These are phyloP conservation scores for Abelmoschus esculentus DNA, from an alignment of 345 rosid genomes.

Conservation along the genomic window DNA sequence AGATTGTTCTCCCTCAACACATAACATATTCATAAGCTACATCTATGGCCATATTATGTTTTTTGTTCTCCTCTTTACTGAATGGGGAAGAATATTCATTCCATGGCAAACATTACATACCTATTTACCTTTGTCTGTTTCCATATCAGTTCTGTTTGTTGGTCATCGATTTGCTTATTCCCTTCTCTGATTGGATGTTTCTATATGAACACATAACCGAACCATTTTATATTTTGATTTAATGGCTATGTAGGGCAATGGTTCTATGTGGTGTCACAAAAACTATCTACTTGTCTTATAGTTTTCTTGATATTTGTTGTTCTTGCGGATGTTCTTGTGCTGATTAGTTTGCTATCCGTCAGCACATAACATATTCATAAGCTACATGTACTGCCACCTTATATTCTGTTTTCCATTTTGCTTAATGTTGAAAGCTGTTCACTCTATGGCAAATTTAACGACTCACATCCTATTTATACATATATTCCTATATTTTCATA, in stretches of 20 bases:
- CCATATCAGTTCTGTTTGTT: background rate
- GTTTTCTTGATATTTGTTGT: background rate
- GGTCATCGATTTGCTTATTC: background rate
- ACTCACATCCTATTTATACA: background rate
- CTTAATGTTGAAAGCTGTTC: background rate
- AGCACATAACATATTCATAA: slow-evolving; percentile 6
- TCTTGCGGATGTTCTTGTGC: slow-evolving; percentile 5
- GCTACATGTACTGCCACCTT: background rate
- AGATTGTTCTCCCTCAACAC: background rate
- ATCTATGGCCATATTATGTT: background rate
- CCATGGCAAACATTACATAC: background rate
- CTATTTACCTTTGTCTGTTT: background rate
- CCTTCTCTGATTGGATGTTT: background rate
- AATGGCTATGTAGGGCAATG: too few species aligned
- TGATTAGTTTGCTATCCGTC: background rate
- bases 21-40: slow-evolving; percentile 9
- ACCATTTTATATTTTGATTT: too few species aligned
- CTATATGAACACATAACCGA: background rate
- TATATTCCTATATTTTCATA: background rate
- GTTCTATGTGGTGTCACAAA: too few species aligned
- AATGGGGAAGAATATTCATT: background rate
- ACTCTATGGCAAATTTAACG: background rate
- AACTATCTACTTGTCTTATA: background rate
- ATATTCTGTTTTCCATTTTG: background rate
- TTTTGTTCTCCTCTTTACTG: background rate